Evolutionary conservation across 1,284 basidiomycete genomes (phyloP), one percentile per base, ranked within the genome.

Genomic region (Cerrena zonata): DNA sequence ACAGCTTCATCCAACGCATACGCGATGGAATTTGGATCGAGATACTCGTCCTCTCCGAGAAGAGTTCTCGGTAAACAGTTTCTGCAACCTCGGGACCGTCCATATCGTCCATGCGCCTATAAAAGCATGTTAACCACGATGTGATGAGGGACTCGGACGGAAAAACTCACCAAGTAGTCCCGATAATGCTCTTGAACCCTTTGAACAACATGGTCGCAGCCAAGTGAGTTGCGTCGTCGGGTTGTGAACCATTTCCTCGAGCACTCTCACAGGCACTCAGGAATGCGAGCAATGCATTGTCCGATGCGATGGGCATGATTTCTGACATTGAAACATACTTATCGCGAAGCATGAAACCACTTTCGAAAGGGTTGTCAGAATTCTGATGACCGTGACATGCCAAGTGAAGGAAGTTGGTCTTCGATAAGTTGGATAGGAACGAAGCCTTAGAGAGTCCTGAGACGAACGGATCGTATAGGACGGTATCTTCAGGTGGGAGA

Each of bases 251-350:
- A 47, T 64, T 65, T 3, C 63, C 64, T 56, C 52, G 62, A 1
- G 67, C 69, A 7, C 65, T 70, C 45, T 70, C 56, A 50, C 69
- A 71, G 0, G 70, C 70, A 23, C 65, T 65, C 12, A 70, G 63
- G 50, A 67, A 68, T 2, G 61, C 66, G 47, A 69, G 42, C 5
- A 42, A 3, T 5, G 41, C 39, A 27, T 44, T 34, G 4, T 22
- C 10, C 15, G 26, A 25, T 3, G 19, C 3, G 24, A 22, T 21
- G 5, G 30, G 40, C 15, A 49, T 21, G 25, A 49, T 13, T n/a
- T 43, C 40, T 12, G 19, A 18, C 3, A 49, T n/a, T 11, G 24
- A 18, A 18, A 49, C 37, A 21, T 18, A 30, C 23, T 43, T 21
- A 12, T 37, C 40, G 12, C 21, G 25, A 11, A 49, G 41, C 11